A percentile compares a stretch with the other conserved stretches of the same genome.
Evolutionary conservation across 345 rosid genomes (phyloP).

Genomic region (Hibiscus tridactylites): DNA sequence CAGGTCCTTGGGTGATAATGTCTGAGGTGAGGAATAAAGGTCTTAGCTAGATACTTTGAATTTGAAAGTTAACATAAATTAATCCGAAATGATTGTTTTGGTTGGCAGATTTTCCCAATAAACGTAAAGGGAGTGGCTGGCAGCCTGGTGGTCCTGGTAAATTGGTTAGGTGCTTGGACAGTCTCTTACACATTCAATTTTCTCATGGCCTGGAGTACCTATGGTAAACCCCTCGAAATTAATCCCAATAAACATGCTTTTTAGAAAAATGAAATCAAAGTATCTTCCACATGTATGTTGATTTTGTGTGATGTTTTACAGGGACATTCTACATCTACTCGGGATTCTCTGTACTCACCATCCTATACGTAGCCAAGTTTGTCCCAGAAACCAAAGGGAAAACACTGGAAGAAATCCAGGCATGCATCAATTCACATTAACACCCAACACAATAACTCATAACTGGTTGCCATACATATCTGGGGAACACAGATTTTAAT

Average conservation of each 20-base stretch:
- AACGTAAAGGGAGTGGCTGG: constrained; percentile 83
- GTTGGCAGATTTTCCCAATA: constrained; percentile 72
- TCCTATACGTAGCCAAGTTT: constrained; percentile 64
- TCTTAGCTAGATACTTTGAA: not conserved
- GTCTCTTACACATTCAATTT: constrained; percentile 85
- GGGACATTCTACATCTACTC: constrained; percentile 77
- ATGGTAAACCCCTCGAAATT: constrained; percentile 29
- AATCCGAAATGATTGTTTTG: not conserved
- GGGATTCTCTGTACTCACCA: constrained; percentile 44
- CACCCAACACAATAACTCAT: not conserved
- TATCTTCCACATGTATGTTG: no score
- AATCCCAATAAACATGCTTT: no score
- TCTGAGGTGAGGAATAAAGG: constrained; percentile 54
- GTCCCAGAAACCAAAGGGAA: constrained; percentile 95
- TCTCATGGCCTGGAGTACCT: constrained; percentile 70
- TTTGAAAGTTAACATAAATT: not conserved
- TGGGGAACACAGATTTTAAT: not conserved
- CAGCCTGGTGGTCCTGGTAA: constrained; percentile 84
- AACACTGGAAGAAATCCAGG: constrained; percentile 84
- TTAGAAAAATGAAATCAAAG: no score
- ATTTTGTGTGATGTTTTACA: constrained; percentile 19
- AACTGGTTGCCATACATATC: not conserved
- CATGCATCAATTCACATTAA: constrained; percentile 43
- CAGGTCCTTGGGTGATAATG: constrained; percentile 96
- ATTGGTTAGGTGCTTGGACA: constrained; percentile 91